These are phyloP conservation scores for Sinapis alba DNA, from an alignment of 441 rosid species.

Conservation along the genomic window DNA sequence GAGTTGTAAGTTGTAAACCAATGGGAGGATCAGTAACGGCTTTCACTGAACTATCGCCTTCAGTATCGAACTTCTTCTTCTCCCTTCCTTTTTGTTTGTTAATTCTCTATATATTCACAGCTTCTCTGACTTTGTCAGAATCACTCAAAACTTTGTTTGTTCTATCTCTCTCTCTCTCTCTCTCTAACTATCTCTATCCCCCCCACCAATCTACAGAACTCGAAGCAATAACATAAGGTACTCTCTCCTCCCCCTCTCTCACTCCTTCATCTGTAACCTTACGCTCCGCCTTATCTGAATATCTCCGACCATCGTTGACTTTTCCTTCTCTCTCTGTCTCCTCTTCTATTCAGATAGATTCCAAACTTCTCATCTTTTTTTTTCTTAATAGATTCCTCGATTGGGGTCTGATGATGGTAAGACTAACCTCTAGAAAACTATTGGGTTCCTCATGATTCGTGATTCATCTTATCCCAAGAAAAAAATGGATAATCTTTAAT, in stretches of 20 bases:
- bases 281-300: background rate
- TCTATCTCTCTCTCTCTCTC: background rate
- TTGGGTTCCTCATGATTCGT: too few relatives aligned
- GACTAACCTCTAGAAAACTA: too few relatives aligned
- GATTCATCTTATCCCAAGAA: too few relatives aligned
- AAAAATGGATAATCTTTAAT: too few relatives aligned
- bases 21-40: background rate
- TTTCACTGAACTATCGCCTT: constrained; percentile 18
- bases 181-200: background rate
- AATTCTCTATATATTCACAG: constrained; percentile 12
- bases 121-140: constrained; percentile 16
- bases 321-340: constrained; percentile 6
- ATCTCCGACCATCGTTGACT: constrained; percentile 31
- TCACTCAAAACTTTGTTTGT: constrained; percentile 3
- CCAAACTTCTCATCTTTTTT: background rate
- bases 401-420: too few relatives aligned
- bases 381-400: too few relatives aligned
- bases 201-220: constrained; percentile 14
- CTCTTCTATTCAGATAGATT: constrained; percentile 14
- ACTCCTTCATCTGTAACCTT: background rate
- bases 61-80: background rate
- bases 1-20: too few relatives aligned
- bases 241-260: background rate
- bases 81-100: background rate
- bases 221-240: constrained; percentile 18